These are phyloP conservation scores for Microsporum audouinii DNA, from an alignment of 2,329 filamentous ascomycete species.

Conservation along the genomic window DNA sequence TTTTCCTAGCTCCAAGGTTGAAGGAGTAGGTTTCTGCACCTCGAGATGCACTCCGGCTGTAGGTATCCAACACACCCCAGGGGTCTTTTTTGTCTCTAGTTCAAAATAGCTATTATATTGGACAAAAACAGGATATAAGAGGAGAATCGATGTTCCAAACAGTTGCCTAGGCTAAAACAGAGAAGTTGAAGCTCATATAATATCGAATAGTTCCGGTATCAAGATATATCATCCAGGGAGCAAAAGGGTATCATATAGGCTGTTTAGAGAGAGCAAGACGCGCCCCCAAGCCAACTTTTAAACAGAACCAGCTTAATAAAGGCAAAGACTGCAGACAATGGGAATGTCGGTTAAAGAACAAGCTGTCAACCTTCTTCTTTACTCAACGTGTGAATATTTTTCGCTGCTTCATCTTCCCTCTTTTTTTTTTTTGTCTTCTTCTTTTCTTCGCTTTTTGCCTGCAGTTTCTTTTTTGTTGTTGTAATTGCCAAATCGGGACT, in stretches of 20 bases:
- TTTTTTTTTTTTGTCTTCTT: neutral
- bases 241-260: neutral
- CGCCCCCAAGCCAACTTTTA: neutral
- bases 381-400: neutral
- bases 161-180: too few species aligned
- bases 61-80: too few species aligned
- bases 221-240: neutral
- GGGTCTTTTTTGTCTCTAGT: too few species aligned
- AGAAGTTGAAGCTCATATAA: too few species aligned
- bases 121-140: too few species aligned
- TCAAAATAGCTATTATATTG: too few species aligned
- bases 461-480: constrained; percentile 2
- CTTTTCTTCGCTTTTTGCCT: neutral
- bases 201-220: too few species aligned
- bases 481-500: neutral
- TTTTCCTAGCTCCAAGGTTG: too few species aligned
- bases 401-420: neutral
- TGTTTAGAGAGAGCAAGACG: neutral
- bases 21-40: too few species aligned
- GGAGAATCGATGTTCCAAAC: too few species aligned
- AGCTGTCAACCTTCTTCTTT: neutral
- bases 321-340: neutral
- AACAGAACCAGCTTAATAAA: neutral
- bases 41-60: too few species aligned
- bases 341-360: neutral